Percentiles rank a stretch among this genome's conserved stretches.
Conservation (phyloP, 164 flowering plant species). For the Kalanchoe fedtschenkoi region DNA sequence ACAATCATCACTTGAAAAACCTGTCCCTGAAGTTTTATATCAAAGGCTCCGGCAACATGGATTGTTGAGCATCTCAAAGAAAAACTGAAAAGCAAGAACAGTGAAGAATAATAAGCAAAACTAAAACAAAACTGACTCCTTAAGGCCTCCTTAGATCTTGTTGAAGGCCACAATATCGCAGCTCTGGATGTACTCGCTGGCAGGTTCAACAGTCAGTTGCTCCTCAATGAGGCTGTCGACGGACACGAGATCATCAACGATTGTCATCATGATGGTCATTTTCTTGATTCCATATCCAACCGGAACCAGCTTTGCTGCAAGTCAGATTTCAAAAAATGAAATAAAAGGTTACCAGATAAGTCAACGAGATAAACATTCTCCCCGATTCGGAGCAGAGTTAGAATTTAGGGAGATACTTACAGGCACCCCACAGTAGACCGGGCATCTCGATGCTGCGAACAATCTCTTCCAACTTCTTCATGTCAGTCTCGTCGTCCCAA, state of each 20-base stretch:
- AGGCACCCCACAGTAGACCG: conserved; percentile 79
- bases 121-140: neutral
- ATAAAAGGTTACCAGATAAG: neutral
- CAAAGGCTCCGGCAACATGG: too few relatives aligned
- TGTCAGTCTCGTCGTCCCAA: conserved; percentile 99
- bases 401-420: conserved; percentile 19
- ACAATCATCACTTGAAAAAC: too few relatives aligned
- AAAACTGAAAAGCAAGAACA: too few relatives aligned
- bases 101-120: conserved; percentile 4
- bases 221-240: conserved; percentile 82
- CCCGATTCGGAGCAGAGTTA: neutral
- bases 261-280: conserved; percentile 75
- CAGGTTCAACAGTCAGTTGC: conserved; percentile 59
- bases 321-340: neutral
- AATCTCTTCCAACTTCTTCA: conserved; percentile 87
- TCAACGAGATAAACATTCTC: neutral
- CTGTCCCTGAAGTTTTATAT: too few relatives aligned
- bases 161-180: conserved; percentile 97
- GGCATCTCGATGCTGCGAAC: conserved; percentile 69
- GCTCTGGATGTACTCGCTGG: conserved; percentile 74
- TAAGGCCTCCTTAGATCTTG: conserved; percentile 44
- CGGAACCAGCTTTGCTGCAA: conserved; percentile 71
- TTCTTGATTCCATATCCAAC: conserved; percentile 98
- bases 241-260: conserved; percentile 87
- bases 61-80: too few relatives aligned